Percentiles rank a stretch among this genome's conserved stretches.
Conservation (phyloP, 176 grass and related monocot genomes). For the Zoysia pacifica region DNA sequence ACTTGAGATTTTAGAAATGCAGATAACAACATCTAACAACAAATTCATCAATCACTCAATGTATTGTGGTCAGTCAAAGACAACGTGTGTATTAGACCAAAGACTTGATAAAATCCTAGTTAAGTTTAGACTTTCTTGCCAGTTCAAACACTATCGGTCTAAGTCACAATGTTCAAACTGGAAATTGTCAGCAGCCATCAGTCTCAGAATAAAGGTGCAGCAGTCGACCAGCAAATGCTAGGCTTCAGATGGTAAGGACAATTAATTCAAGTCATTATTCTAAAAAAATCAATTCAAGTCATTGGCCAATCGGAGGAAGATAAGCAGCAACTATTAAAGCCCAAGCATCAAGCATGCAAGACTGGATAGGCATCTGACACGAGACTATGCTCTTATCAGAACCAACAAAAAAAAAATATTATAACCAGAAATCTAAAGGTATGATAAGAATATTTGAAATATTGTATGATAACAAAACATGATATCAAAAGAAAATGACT, state of each 20-base stretch:
- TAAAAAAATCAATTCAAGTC: conserved; percentile 27
- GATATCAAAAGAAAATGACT: neutral
- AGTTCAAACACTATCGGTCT: neutral
- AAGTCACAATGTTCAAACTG: neutral
- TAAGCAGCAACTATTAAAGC: neutral
- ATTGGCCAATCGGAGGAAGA: conserved; percentile 4
- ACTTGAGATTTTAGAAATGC: neutral
- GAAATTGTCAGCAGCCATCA: neutral
- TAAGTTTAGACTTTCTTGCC: neutral
- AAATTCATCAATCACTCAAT: neutral
- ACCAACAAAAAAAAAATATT: neutral
- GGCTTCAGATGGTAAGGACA: conserved; percentile 44
- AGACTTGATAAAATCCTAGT: neutral
- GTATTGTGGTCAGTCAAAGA: neutral
- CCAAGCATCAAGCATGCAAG: neutral
- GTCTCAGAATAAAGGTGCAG: conserved; percentile 12
- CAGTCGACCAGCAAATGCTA: conserved; percentile 14
- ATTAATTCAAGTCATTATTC: conserved; percentile 29
- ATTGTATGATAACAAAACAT: neutral
- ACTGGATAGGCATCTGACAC: neutral
- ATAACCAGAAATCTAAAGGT: neutral
- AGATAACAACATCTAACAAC: neutral
- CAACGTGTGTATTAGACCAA: neutral
- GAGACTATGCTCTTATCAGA: neutral
- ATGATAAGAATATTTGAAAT: neutral